phyloP scores from a whole-genome alignment of 176 grass and related monocot species.

The Musa acuminata region DNA sequence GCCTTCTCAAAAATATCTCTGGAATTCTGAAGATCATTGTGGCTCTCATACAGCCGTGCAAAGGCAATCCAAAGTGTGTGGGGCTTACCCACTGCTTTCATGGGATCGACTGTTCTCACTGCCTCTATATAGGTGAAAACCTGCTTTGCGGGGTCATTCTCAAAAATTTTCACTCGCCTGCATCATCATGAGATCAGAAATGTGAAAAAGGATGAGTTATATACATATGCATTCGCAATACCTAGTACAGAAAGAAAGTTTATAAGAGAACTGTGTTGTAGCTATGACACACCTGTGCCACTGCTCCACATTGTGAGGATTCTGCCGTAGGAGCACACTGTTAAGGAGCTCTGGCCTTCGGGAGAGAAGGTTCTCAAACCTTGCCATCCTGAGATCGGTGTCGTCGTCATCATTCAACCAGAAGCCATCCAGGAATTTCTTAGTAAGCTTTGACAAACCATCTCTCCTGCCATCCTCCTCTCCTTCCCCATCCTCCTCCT shows the following conservation, averaged over 20 bases:
- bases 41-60: slow-evolving; percentile 77
- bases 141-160: slow-evolving; percentile 53
- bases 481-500: slow-evolving; percentile 22
- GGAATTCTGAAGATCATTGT: slow-evolving; percentile 62
- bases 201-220: not conserved
- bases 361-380: slow-evolving; percentile 62
- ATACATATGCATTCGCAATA: not conserved
- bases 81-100: slow-evolving; percentile 81
- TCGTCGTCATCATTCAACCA: slow-evolving; percentile 80
- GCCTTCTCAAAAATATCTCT: slow-evolving; percentile 63
- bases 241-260: not conserved
- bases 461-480: slow-evolving; percentile 35
- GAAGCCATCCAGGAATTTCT: slow-evolving; percentile 50
- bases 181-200: not conserved
- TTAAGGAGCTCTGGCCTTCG: slow-evolving; percentile 70
- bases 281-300: slow-evolving; percentile 57
- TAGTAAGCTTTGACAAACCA: slow-evolving; percentile 35
- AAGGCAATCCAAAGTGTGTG: slow-evolving; percentile 77
- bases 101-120: slow-evolving; percentile 76
- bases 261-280: not conserved
- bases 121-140: slow-evolving; percentile 73
- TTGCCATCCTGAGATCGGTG: slow-evolving; percentile 60
- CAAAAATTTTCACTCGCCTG: slow-evolving; percentile 84
- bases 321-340: slow-evolving; percentile 69
- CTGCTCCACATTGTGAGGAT: slow-evolving; percentile 82